Percentiles rank a stretch among this genome's conserved stretches.
phyloP scores from a whole-genome alignment of 2,329 filamentous ascomycete species.

The Colletotrichum tropicale region DNA sequence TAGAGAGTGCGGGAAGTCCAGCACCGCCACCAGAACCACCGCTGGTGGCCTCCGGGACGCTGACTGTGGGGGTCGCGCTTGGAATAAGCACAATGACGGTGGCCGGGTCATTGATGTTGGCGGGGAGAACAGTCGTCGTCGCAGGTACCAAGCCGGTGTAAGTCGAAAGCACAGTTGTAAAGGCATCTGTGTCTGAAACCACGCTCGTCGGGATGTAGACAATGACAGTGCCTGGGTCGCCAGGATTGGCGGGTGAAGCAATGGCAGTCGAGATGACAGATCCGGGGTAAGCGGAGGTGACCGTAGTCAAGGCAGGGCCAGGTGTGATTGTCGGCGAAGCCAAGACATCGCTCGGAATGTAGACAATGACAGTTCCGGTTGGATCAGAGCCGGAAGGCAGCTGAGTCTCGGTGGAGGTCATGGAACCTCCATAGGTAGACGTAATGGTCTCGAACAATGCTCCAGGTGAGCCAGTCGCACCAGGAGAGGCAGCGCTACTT shows the following conservation, averaged over 20 bases:
- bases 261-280: neutral
- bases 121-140: slow-evolving; percentile 7
- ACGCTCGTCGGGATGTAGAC: neutral
- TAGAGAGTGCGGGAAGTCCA: neutral
- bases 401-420: neutral
- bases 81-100: slow-evolving; percentile 10
- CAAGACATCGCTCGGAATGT: slow-evolving; percentile 1
- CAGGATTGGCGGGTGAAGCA: slow-evolving; percentile 5
- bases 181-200: neutral
- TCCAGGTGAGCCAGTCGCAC: neutral
- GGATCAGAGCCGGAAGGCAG: neutral
- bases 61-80: neutral
- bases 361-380: slow-evolving; percentile 3
- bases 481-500: neutral
- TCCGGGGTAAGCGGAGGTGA: slow-evolving; percentile 4
- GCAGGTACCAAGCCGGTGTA: neutral
- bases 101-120: neutral
- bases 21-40: neutral
- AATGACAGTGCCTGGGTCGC: slow-evolving; percentile 10
- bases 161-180: slow-evolving; percentile 5
- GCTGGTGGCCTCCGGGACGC: neutral
- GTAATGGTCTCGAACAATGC: neutral
- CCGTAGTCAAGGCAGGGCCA: neutral
- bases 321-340: neutral
- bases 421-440: neutral